Evolutionary conservation across 31 red algal species (phyloP), one percentile per base, ranked within the genome.

Genomic region (Endocladia muricata): DNA sequence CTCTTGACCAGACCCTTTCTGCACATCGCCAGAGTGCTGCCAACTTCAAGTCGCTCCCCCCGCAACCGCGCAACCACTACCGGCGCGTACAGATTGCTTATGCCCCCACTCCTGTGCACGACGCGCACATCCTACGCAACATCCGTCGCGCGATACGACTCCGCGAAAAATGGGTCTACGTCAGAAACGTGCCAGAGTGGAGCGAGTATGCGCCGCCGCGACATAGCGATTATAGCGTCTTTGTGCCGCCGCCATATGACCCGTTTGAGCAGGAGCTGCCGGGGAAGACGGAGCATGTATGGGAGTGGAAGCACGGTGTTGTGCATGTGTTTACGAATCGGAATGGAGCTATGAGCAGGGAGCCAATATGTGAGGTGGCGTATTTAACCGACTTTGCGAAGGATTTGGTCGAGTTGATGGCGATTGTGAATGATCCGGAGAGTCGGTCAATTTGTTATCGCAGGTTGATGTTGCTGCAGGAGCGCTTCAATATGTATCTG

Each of bases 171-270:
- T 94, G 82, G 76, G 15, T 94, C 30, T 88, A 83, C 32, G 35
- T 47, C 13, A 69, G 76, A 3, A 32, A 68, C 7, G 65, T 91
- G 4, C 87, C 88, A 26, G 93, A 96, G 66, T 88, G 76, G 75
- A 15, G 9, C 4, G 29, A 76, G 23, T 70, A 30, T 44, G 35
- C 73, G 26, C 58, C 36, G 51, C 76, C 72, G 19, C 54, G 40
- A 25, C 48, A 38, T 29, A 43, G 63, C n/a, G 55, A 77, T 36
- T 56, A 49, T 21, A 87, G 70, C 2, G 79, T 62, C 34, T 83
- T 85, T 73, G 83, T 88, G 9, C 59, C 88, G 4, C 86, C 93
- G 2, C 93, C 93, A 22, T 91, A 91, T 68, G 93, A 96, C 29
- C 88, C 93, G 28, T 91, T 91, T 79, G 70, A 69, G 1, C 56